Percentiles rank a stretch among this genome's conserved stretches.
Evolutionary conservation across 352 stramenopile species (phyloP).

Genomic region (Globisporangium abappressorium): DNA sequence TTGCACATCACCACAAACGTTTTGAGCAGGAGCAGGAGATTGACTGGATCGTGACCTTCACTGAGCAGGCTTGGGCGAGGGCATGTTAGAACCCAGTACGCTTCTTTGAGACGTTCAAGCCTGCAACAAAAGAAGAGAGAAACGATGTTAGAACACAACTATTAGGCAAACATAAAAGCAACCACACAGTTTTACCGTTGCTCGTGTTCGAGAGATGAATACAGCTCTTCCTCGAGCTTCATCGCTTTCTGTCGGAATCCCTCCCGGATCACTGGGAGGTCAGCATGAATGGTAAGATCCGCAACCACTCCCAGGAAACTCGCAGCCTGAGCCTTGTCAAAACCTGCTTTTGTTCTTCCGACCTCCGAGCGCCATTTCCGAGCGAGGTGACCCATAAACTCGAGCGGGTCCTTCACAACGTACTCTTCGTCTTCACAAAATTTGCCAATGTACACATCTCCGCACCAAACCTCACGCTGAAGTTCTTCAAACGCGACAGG

Average conservation of each 20-base stretch:
- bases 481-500: conserved; percentile 89
- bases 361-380: conserved; percentile 79
- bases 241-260: conserved; percentile 57
- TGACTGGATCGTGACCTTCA: conserved; percentile 64
- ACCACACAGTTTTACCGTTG: conserved; percentile 33
- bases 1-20: conserved; percentile 68
- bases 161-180: not conserved
- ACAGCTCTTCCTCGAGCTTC: conserved; percentile 28
- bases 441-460: conserved; percentile 92
- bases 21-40: conserved; percentile 63
- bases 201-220: conserved; percentile 28
- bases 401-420: conserved; percentile 78
- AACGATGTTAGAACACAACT: not conserved
- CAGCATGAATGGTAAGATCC: conserved; percentile 8
- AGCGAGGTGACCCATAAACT: conserved; percentile 83
- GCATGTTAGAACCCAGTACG: conserved; percentile 65
- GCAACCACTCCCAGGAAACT: conserved; percentile 32
- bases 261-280: conserved; percentile 37
- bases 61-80: conserved; percentile 66
- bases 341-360: conserved; percentile 24
- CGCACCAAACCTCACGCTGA: conserved; percentile 90
- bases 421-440: conserved; percentile 88
- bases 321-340: conserved; percentile 40
- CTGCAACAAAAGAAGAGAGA: conserved; percentile 13
- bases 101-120: conserved; percentile 49